A percentile compares a stretch with the other conserved stretches of the same genome.
Conservation (phyloP, 1,139 yeast species). For the Suhomyces panamericanus region DNA sequence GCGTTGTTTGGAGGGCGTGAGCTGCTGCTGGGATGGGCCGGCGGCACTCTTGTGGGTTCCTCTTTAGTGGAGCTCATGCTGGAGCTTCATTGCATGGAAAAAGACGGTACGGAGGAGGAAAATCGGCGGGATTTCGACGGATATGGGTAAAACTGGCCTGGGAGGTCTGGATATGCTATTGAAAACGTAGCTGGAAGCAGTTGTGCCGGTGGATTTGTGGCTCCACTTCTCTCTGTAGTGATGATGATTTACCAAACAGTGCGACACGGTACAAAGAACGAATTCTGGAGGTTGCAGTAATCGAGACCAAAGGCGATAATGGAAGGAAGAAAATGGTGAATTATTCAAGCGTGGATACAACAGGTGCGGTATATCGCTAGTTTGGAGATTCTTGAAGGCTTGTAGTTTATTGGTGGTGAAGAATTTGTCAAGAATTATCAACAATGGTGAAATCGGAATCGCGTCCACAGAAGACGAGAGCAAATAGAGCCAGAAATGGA, state of each 20-base stretch:
- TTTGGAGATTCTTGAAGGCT: too few species aligned
- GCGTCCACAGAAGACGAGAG: too few species aligned
- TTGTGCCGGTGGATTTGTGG: too few species aligned
- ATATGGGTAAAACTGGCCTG: not conserved
- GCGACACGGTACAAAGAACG: conserved; percentile 8
- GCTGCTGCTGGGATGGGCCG: not conserved
- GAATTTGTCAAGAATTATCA: too few species aligned
- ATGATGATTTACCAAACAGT: conserved; percentile 3
- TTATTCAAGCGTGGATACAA: too few species aligned
- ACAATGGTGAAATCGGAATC: too few species aligned
- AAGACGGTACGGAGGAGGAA: not conserved
- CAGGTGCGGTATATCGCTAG: too few species aligned
- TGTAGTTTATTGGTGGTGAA: too few species aligned
- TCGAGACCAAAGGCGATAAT: not conserved
- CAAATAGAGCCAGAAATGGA: too few species aligned
- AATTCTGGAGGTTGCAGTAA: not conserved
- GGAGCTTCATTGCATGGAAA: not conserved
- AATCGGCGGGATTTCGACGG: not conserved
- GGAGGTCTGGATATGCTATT: not conserved
- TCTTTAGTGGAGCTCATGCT: not conserved
- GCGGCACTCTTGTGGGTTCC: not conserved
- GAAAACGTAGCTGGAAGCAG: not conserved
- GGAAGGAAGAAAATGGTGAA: too few species aligned
- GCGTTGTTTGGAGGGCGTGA: not conserved
- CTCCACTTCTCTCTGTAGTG: not conserved